Evolutionary conservation across 352 stramenopile species (phyloP).

Genomic region (Thalassiosira mediterranea): DNA sequence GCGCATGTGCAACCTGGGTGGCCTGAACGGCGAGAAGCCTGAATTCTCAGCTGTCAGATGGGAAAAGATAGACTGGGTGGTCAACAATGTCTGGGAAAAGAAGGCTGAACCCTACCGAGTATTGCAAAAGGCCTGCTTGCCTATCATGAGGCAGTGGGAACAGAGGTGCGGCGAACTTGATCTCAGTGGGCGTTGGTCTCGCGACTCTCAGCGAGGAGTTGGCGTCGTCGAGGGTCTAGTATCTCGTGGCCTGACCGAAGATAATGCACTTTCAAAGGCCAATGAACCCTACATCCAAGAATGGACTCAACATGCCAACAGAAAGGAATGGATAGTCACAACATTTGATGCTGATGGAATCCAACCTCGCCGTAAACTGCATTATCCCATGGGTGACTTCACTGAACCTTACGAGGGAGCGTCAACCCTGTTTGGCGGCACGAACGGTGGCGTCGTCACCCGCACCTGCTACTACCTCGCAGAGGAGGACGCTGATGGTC

Average conservation of each 20-base stretch:
- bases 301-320: conserved; percentile 34
- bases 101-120: conserved; percentile 52
- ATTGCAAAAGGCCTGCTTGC: conserved; percentile 20
- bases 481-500: conserved; percentile 38
- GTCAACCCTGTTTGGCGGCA: conserved; percentile 54
- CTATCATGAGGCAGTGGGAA: conserved; percentile 45
- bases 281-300: conserved; percentile 56
- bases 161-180: conserved; percentile 29
- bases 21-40: conserved; percentile 48
- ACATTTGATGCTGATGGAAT: conserved; percentile 44
- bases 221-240: conserved; percentile 44
- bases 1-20: conserved; percentile 40
- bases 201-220: conserved; percentile 30
- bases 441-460: conserved; percentile 30
- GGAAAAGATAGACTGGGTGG: conserved; percentile 45
- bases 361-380: conserved; percentile 31
- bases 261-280: conserved; percentile 29
- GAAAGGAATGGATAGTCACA: conserved; percentile 44
- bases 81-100: conserved; percentile 55
- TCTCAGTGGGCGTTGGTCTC: conserved; percentile 51
- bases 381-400: conserved; percentile 58
- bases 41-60: conserved; percentile 61
- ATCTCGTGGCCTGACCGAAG: conserved; percentile 38
- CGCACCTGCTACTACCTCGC: conserved; percentile 50
- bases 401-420: conserved; percentile 46